phyloP scores from a whole-genome alignment of 1,139 yeast species.

The Protomyces lactucae-debilis region DNA sequence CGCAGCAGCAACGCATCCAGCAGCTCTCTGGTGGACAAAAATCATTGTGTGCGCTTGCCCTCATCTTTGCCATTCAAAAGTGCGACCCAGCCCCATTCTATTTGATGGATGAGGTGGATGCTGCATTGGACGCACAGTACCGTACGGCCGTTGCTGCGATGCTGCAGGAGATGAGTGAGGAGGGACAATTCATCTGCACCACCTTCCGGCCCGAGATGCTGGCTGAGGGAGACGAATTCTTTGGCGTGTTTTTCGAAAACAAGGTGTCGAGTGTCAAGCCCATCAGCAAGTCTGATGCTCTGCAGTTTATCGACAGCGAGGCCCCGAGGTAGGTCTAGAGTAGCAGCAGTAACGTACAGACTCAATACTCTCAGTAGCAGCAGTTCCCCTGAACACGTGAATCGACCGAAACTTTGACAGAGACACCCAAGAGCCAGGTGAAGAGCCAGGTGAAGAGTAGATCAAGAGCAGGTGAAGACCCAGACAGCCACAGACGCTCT shows the following conservation, averaged over 20 bases:
- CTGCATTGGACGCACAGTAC: conserved; percentile 88
- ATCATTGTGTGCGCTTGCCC: conserved; percentile 87
- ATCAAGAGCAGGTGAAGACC: too few species aligned
- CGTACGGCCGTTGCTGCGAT: conserved; percentile 80
- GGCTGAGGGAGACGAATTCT: conserved; percentile 77
- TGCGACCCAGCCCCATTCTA: conserved; percentile 98
- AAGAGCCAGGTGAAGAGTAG: neutral
- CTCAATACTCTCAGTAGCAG: neutral
- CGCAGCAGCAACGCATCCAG: conserved; percentile 79
- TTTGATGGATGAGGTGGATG: conserved; percentile 92
- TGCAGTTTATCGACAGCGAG: conserved; percentile 61
- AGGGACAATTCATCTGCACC: conserved; percentile 90
- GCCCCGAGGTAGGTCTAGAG: conserved; percentile 7
- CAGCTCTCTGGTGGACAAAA: conserved; percentile 96
- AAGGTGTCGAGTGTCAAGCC: conserved; percentile 76
- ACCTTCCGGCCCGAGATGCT: conserved; percentile 93
- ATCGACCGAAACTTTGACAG: neutral
- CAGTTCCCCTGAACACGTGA: neutral
- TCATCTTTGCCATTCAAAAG: conserved; percentile 85
- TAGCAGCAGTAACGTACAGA: neutral
- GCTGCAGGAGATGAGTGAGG: conserved; percentile 57
- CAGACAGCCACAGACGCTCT: neutral
- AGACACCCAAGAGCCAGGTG: neutral
- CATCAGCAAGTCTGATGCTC: conserved; percentile 67
- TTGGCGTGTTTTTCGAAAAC: conserved; percentile 78